A percentile compares a stretch with the other conserved stretches of the same genome.
Evolutionary conservation across 176 grass and related monocot genomes (phyloP).

Genomic region (Rhynchospora tenuis): DNA sequence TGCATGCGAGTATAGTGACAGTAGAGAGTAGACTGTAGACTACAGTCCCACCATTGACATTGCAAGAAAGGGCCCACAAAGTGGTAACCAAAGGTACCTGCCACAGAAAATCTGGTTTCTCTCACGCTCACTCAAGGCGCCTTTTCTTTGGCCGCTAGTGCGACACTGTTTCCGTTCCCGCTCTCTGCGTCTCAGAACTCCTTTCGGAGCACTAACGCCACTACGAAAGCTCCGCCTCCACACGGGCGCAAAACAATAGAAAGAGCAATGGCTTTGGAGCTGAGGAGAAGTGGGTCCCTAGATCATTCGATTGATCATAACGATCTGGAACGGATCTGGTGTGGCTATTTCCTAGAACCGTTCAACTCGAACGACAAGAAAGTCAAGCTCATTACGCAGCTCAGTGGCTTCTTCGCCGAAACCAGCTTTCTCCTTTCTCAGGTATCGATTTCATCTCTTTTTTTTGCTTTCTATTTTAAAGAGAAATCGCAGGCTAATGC

Average conservation of each 20-base stretch:
- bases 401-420: conserved; percentile 30
- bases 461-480: background rate
- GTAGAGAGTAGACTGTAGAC: too few species aligned
- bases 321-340: conserved; percentile 32
- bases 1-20: too few species aligned
- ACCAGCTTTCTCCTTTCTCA: conserved; percentile 24
- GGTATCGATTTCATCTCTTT: background rate
- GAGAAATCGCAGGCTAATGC: background rate
- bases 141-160: background rate
- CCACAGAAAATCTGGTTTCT: background rate
- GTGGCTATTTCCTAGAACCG: conserved; percentile 56
- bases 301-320: background rate
- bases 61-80: background rate
- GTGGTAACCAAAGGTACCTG: background rate
- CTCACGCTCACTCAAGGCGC: background rate
- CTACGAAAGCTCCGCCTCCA: background rate
- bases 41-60: background rate
- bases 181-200: background rate
- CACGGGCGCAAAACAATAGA: background rate
- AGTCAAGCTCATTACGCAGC: conserved; percentile 24
- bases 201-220: background rate
- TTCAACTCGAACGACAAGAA: conserved; percentile 21
- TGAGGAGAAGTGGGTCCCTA: conserved; percentile 10
- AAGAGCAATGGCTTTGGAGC: conserved; percentile 30
- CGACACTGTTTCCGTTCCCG: background rate